phyloP scores from a whole-genome alignment of 495 filamentous ascomycete genomes.

The Penicillium parvum region DNA sequence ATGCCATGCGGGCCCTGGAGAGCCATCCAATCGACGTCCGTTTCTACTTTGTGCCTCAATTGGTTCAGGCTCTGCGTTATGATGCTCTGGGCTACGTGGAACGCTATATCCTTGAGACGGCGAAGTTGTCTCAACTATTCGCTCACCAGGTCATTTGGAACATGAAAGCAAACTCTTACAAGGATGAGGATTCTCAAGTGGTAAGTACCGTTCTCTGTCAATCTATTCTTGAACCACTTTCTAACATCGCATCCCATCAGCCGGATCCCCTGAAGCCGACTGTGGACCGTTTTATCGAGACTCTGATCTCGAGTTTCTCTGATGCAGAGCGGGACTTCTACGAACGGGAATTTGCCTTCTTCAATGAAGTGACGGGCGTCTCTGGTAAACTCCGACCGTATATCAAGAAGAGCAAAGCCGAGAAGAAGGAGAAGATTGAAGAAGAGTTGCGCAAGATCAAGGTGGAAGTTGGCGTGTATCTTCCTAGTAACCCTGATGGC shows the following conservation, averaged over 20 bases:
- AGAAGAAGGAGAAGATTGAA: slow-evolving; percentile 99
- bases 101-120: slow-evolving; percentile 92
- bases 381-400: slow-evolving; percentile 93
- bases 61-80: slow-evolving; percentile 94
- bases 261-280: slow-evolving; percentile 91
- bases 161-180: slow-evolving; percentile 98
- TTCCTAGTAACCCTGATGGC: slow-evolving; percentile 95
- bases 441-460: slow-evolving; percentile 96
- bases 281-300: slow-evolving; percentile 82
- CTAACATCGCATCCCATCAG: slow-evolving; percentile 49
- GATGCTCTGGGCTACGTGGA: slow-evolving; percentile 94
- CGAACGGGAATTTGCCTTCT: slow-evolving; percentile 93
- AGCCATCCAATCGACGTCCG: slow-evolving; percentile 91
- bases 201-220: slow-evolving; percentile 48
- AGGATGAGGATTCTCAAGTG: slow-evolving; percentile 87
- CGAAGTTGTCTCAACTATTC: slow-evolving; percentile 91
- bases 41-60: slow-evolving; percentile 98
- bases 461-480: slow-evolving; percentile 93
- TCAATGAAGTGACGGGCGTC: slow-evolving; percentile 91
- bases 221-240: slow-evolving; percentile 4
- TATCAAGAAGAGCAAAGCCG: slow-evolving; percentile 87
- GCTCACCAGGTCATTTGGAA: slow-evolving; percentile 99
- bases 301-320: slow-evolving; percentile 78
- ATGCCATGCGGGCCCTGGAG: slow-evolving; percentile 93
- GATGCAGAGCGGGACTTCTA: slow-evolving; percentile 77